phyloP scores from a whole-genome alignment of 2,329 filamentous ascomycete genomes.

The Clarireedia paspali region DNA sequence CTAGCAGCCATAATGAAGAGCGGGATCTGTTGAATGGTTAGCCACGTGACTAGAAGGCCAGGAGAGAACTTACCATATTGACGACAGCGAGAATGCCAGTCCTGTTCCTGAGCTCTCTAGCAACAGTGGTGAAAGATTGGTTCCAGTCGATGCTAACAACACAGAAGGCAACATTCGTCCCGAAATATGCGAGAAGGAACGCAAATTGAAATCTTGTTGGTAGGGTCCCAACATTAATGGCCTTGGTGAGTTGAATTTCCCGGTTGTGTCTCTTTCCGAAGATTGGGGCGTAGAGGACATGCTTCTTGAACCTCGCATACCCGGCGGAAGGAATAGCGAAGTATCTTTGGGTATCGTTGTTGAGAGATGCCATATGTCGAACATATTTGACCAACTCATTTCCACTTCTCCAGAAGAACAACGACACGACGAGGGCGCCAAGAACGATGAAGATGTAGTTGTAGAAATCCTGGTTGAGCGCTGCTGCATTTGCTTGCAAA shows the following conservation, averaged over 20 bases:
- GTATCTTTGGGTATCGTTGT: constrained; percentile 72
- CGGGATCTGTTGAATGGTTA: constrained; percentile 39
- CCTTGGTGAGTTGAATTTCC: constrained; percentile 60
- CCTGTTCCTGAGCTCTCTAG: constrained; percentile 53
- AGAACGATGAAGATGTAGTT: constrained; percentile 57
- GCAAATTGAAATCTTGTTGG: constrained; percentile 72
- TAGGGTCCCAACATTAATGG: constrained; percentile 66
- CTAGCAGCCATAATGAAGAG: constrained; percentile 66
- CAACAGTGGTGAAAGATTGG: constrained; percentile 36
- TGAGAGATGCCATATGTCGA: constrained; percentile 66
- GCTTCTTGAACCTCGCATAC: constrained; percentile 56
- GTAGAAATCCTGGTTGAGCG: constrained; percentile 45
- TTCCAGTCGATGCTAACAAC: constrained; percentile 56
- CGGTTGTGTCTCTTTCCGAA: constrained; percentile 69
- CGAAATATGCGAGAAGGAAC: constrained; percentile 60
- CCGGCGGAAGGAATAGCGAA: constrained; percentile 53
- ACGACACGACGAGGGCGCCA: constrained; percentile 51
- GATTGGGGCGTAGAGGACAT: constrained; percentile 63
- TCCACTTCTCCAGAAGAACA: constrained; percentile 60
- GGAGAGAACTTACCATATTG: constrained; percentile 54
- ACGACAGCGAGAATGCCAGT: constrained; percentile 62
- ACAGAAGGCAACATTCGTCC: constrained; percentile 71
- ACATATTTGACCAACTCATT: constrained; percentile 58
- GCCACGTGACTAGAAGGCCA: not conserved
- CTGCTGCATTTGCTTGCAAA: constrained; percentile 17